Base-by-base conservation (phyloP, 306 rosid species). In the Lagenaria siceraria region DNA sequence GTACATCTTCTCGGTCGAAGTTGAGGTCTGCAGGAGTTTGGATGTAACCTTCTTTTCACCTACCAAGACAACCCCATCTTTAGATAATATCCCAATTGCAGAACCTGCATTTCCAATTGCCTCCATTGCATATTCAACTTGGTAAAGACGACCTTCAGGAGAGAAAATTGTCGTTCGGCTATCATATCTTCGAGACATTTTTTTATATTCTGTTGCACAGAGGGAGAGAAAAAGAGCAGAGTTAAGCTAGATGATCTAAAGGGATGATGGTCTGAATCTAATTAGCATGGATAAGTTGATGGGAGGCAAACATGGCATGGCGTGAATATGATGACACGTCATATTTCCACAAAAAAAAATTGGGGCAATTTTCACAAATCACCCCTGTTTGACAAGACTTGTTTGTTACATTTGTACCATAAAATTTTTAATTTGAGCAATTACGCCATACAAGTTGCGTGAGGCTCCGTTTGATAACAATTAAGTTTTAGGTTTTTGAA, bases 61-160 rank as follows among this genome's bases (percentile, higher is more conserved):
- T 51, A 83, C 77, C 55, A 83, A 58, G 48, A 83, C 86, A 21
- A 83, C 86, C 25, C 86, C 86, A 80, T 83, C 83, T 77, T 80
- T 83, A 10, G 86, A 83, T 69, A 83, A 72, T 80, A 83, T 83
- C 25, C 86, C 86, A 56, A 83, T 83, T 35, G 86, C 86, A 18
- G 81, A 80, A 24, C 86, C 86, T 38, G 86, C 86, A 72, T 83
- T 83, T 76, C 86, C 86, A 72, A 83, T 83, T 48, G 86, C 86
- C 78, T 83, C 86, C 86, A 83, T 83, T 4, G 86, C 86, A 77
- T 83, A 83, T 59, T 83, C 86, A 46, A 83, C 86, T 72, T 83
- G 86, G 77, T 83, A 83, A 15, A 83, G 79, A 31, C 86, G 86
- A 8, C 86, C 86, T 71, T 83, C 86, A 4, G 86, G 86, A 21